These are phyloP conservation scores for Chalaropsis thielavioides DNA, from an alignment of 2,329 filamentous ascomycete genomes.

Conservation along the genomic window DNA sequence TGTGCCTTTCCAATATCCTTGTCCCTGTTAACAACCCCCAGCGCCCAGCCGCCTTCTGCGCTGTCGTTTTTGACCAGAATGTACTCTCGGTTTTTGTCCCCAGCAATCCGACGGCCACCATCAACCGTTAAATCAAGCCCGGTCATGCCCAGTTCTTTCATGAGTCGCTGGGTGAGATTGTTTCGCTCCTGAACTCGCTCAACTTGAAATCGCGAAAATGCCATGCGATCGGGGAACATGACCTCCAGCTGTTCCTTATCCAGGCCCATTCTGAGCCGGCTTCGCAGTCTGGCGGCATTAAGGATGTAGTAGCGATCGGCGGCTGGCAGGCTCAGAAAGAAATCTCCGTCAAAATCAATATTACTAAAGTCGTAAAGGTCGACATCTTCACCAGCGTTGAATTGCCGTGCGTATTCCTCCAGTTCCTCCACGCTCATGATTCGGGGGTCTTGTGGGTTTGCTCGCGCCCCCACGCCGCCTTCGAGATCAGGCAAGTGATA, in stretches of 20 bases:
- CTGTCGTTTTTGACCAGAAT: conserved; percentile 92
- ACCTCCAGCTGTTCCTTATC: conserved; percentile 89
- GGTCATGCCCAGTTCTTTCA: conserved; percentile 87
- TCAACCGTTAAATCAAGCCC: conserved; percentile 54
- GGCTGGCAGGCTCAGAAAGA: conserved; percentile 81
- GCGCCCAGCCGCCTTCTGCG: conserved; percentile 86
- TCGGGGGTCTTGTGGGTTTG: conserved; percentile 75
- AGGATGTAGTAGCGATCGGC: conserved; percentile 93
- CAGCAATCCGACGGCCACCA: conserved; percentile 53
- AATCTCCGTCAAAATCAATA: conserved; percentile 92
- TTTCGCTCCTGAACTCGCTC: conserved; percentile 87
- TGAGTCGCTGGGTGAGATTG: conserved; percentile 82
- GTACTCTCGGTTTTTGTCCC: conserved; percentile 85
- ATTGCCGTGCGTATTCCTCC: conserved; percentile 85
- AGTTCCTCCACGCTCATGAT: conserved; percentile 94
- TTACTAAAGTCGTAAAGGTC: conserved; percentile 92
- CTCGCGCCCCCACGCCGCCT: conserved; percentile 69
- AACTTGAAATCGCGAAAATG: conserved; percentile 91
- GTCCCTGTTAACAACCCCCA: conserved; percentile 80
- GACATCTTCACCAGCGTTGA: conserved; percentile 83
- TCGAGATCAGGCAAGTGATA: conserved; percentile 88
- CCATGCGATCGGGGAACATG: conserved; percentile 98
- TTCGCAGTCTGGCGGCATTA: conserved; percentile 80
- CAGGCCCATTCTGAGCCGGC: conserved; percentile 82
- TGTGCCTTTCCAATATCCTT: conserved; percentile 65